Conservation (phyloP, 345 rosid species). For the Syzygium oleosum region DNA sequence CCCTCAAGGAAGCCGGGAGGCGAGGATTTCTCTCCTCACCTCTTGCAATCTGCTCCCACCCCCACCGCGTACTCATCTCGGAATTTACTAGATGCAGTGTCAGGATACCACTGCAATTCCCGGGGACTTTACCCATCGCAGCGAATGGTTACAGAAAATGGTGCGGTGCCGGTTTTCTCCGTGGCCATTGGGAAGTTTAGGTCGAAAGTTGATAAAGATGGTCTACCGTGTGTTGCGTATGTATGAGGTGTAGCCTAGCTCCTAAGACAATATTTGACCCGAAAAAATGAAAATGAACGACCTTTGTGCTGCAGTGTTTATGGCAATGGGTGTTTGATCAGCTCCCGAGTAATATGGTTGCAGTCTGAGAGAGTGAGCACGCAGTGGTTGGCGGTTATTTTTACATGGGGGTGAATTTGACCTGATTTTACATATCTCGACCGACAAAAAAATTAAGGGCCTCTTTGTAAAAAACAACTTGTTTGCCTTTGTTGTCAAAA, state of each 20-base stretch:
- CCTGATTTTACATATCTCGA: neutral
- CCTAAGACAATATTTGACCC: neutral
- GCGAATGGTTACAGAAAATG: neutral
- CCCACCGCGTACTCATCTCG: neutral
- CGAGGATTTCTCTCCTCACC: neutral
- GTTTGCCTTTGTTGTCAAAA: neutral
- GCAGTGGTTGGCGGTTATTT: neutral
- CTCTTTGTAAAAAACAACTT: neutral
- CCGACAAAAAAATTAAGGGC: rapidly evolving
- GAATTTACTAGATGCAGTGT: neutral
- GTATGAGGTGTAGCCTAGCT: neutral
- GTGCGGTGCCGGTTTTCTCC: neutral
- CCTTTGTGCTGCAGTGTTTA: neutral
- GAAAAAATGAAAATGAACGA: neutral
- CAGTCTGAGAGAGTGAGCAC: neutral
- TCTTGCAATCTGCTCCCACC: neutral
- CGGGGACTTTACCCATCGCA: neutral
- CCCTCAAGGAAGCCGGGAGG: neutral
- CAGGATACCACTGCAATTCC: neutral
- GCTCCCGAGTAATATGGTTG: neutral
- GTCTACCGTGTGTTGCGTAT: no score
- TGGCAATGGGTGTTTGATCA: neutral
- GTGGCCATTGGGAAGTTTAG: no score
- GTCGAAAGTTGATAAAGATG: no score
- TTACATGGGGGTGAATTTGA: neutral